These are phyloP conservation scores for Barnettozyma botsteinii DNA, from an alignment of 805 yeast species.

Conservation along the genomic window DNA sequence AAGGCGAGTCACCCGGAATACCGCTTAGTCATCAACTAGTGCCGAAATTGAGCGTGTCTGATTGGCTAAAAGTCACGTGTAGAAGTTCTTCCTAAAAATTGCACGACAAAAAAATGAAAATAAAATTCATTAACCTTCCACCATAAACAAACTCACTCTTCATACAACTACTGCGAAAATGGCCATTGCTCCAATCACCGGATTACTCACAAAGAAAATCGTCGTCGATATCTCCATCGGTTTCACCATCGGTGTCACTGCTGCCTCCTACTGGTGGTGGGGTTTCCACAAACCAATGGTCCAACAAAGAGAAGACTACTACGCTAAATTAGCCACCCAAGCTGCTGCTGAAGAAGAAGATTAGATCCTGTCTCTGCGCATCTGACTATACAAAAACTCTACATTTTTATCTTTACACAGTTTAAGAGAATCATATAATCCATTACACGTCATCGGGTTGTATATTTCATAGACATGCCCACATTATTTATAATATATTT, in stretches of 20 bases:
- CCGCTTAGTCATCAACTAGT: too few relatives aligned
- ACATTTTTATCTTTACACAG: too few relatives aligned
- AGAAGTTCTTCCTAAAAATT: background rate
- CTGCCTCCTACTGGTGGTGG: constrained; percentile 80
- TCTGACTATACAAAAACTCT: too few relatives aligned
- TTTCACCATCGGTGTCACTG: constrained; percentile 52
- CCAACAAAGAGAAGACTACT: constrained; percentile 77
- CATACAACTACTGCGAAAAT: too few relatives aligned
- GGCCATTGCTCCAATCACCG: constrained; percentile 85
- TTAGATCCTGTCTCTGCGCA: background rate
- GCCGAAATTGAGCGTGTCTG: constrained; percentile 9
- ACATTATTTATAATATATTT: constrained; percentile 1
- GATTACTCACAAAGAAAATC: constrained; percentile 75
- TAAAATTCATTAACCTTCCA: background rate
- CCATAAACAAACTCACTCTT: constrained; percentile 14
- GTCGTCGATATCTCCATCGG: constrained; percentile 74
- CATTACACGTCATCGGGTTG: too few relatives aligned
- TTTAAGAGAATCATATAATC: too few relatives aligned
- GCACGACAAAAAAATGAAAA: constrained; percentile 4
- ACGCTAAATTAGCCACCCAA: constrained; percentile 32
- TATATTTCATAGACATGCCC: background rate
- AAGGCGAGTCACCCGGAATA: background rate
- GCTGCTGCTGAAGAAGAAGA: constrained; percentile 14
- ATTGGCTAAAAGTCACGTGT: constrained; percentile 18
- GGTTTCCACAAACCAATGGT: constrained; percentile 72